Evolutionary conservation across 2,329 filamentous ascomycete genomes (phyloP), one percentile per base, ranked within the genome.

Genomic region (Fusarium longipes): DNA sequence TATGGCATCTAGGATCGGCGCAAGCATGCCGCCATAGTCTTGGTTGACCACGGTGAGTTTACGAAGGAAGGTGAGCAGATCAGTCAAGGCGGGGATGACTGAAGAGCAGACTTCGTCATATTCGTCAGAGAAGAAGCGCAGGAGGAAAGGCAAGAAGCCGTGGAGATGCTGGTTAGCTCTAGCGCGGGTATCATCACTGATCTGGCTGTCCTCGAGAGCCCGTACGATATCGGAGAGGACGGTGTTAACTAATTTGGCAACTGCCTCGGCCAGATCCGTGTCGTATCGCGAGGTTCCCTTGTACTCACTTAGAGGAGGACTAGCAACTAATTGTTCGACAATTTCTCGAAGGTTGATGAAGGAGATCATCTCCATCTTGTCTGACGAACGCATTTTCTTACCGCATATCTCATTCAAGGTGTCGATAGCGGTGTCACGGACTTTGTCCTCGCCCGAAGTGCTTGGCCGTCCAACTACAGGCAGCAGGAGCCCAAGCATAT

Each of bases 51-150:
- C 84, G 14, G 90, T 86, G 35, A 93, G 83, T 78, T 94, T 97
- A 57, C 96, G 91, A 68, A 98, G 86, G 77, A 97, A 95, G 27
- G 93, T 93, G 63, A 99, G 86, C 47, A 98, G 87, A 74, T 99
- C 96, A 47, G 93, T 97, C 55, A 98, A 87, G 35, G 93, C 95
- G 22, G 94, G 92, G 64, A 99, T 97, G 59, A 98, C 93, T 14
- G 93, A 96, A 33, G 94, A 96, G 83, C 96, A 98, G 70, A 99
- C 91, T 81, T 99, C 96, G 78, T 99, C 96, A 77, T 96, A 99
- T 76, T 99, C 94, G 78, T 99, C 96, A 24, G 93, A 92, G 80
- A 99, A 97, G 83, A 97, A 97, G 36, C 95, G 92, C 49, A 99
- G 83, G 14, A 98, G 85, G 70, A 94, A 91, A 1, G 94, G 93